Percentiles rank a stretch among this genome's conserved stretches.
Conservation (phyloP, 2,329 filamentous ascomycete genomes). For the Fusarium sp. region DNA sequence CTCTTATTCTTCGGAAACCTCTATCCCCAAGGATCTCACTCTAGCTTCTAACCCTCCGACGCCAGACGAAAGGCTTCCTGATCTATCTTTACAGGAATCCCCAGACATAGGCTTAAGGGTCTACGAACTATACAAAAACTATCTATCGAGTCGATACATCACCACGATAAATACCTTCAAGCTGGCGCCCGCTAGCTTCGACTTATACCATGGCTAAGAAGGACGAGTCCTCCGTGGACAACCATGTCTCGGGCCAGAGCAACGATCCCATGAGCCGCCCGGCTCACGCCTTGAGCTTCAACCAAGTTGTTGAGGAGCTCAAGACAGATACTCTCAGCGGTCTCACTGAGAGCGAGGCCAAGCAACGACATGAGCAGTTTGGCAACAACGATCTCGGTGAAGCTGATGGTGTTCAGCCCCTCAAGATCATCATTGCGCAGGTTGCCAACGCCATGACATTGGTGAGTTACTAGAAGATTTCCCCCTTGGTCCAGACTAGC, state of each 20-base stretch:
- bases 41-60: constrained; percentile 37
- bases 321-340: constrained; percentile 68
- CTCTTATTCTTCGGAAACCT: constrained; percentile 18
- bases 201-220: constrained; percentile 43
- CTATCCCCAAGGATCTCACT: constrained; percentile 34
- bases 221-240: constrained; percentile 35
- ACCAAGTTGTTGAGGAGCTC: constrained; percentile 67
- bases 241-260: constrained; percentile 55
- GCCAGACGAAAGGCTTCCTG: constrained; percentile 47
- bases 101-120: constrained; percentile 42
- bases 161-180: constrained; percentile 16
- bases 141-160: constrained; percentile 18
- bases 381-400: constrained; percentile 72
- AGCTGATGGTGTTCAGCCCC: constrained; percentile 64
- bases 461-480: constrained; percentile 56
- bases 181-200: constrained; percentile 36
- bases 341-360: constrained; percentile 66
- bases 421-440: constrained; percentile 74
- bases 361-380: constrained; percentile 65
- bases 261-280: constrained; percentile 65
- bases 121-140: constrained; percentile 13
- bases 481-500: not conserved
- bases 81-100: constrained; percentile 36
- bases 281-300: constrained; percentile 68
- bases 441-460: constrained; percentile 80